Evolutionary conservation across 257 asterid species (phyloP).

Genomic region (Haberlea rhodopensis): DNA sequence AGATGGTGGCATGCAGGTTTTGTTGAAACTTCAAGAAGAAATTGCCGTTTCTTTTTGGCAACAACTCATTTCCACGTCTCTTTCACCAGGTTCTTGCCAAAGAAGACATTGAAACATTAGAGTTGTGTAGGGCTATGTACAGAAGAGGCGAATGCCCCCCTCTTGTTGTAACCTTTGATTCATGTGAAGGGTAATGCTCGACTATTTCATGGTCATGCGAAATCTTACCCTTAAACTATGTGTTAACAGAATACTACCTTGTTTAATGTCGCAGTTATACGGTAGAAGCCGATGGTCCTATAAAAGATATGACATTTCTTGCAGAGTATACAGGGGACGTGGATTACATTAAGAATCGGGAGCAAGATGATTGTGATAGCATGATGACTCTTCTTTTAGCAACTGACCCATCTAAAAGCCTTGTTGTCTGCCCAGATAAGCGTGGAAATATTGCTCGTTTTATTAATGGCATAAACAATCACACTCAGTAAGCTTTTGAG

Average conservation of each 20-base stretch:
- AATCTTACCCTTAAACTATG: slow-evolving; percentile 2
- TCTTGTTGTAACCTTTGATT: slow-evolving; percentile 61
- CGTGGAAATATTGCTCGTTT: slow-evolving; percentile 82
- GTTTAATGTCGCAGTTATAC: slow-evolving; percentile 57
- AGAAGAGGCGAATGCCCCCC: slow-evolving; percentile 76
- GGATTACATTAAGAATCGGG: slow-evolving; percentile 69
- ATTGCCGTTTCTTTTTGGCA: too few species aligned
- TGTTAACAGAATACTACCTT: slow-evolving; percentile 12
- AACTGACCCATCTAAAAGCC: slow-evolving; percentile 49
- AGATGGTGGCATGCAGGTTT: slow-evolving; percentile 90
- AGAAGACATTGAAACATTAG: slow-evolving; percentile 63
- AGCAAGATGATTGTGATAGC: slow-evolving; percentile 78
- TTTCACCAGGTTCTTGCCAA: slow-evolving; percentile 60
- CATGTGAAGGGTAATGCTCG: slow-evolving; percentile 68
- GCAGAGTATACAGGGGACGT: slow-evolving; percentile 84
- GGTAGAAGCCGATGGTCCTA: slow-evolving; percentile 84
- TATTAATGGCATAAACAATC: slow-evolving; percentile 80
- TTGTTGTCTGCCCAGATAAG: slow-evolving; percentile 80
- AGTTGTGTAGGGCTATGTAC: slow-evolving; percentile 51
- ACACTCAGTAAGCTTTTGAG: slow-evolving; percentile 53
- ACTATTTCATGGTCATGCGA: slow-evolving; percentile 2
- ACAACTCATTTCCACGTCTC: slow-evolving; percentile 1
- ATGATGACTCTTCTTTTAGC: slow-evolving; percentile 86
- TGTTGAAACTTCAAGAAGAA: too few species aligned
- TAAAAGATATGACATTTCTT: slow-evolving; percentile 71